Evolutionary conservation across 371 early-diverging fungal genomes (phyloP), one percentile per base, ranked within the genome.

Genomic region (Dinochytrium kinnereticum): DNA sequence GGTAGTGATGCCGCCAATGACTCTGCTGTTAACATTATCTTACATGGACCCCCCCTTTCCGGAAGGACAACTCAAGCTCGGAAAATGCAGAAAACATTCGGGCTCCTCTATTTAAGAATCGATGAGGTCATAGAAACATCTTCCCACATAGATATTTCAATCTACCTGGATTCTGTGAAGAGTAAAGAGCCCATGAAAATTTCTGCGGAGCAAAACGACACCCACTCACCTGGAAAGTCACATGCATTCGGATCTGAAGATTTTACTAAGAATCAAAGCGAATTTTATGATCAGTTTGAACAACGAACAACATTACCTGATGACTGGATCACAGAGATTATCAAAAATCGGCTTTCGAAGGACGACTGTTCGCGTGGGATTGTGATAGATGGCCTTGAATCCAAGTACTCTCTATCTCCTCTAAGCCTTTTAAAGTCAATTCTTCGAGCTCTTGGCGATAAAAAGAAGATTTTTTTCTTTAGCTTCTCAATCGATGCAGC

Each of bases 31-130:
- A 70, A 59, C 69, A 53, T 88, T 26, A 79, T 89, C 24, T 24
- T 88, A 2, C 84, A 89, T 71, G 89, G 89, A 0, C 83, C 89
- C n/a, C 88, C 89, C 15, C 80, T 78, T 51, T 80, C 85, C 15
- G 89, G 89, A 53, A 75, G 81, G 17, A 80, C 81, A 1, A 74
- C 81, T 0, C 83, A 86, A 51, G 83, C 87, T n/a, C 51, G 73
- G 51, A 51, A 49, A 38, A 51, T 82, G 33, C 28, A 70, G 49
- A 70, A 72, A 40, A 24, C 34, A 3, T 85, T 74, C 68, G 78
- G 75, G 0, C 64, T 76, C 10, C 65, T 37, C 0, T 78, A 79
- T 39, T 34, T 89, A 13, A 71, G 75, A 31, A 59, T 89, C 28
- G 87, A 89, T 61, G 83, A 83, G 13, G 57, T 82, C 17, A 70